phyloP scores from a whole-genome alignment of 331 rosid species.

The Erythrophleum ivorense region DNA sequence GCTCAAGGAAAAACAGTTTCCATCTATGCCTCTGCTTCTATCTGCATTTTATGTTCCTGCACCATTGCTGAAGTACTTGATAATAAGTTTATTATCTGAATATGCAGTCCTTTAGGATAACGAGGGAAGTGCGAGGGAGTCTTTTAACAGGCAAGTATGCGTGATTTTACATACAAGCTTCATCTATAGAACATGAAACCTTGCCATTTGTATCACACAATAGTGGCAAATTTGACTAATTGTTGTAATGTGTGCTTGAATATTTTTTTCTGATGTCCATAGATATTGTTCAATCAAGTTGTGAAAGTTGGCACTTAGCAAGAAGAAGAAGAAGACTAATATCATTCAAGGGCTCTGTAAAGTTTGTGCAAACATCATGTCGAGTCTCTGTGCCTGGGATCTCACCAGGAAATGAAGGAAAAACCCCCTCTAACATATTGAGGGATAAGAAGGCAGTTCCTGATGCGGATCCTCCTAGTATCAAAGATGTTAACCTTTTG shows the following conservation, averaged over 20 bases:
- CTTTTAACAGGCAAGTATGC: constrained; percentile 65
- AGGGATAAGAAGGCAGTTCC: constrained; percentile 75
- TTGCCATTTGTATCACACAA: background rate
- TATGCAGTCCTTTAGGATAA: constrained; percentile 54
- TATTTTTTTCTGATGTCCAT: constrained; percentile 10
- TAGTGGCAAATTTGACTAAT: constrained; percentile 11
- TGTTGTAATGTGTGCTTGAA: background rate
- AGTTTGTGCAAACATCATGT: constrained; percentile 59
- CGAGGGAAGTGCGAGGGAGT: constrained; percentile 45
- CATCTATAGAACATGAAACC: background rate
- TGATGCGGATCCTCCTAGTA: constrained; percentile 86
- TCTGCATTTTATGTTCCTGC: background rate
- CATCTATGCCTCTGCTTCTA: background rate
- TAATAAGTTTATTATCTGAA: constrained; percentile 7
- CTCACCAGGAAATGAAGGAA: constrained; percentile 44
- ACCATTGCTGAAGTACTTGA: constrained; percentile 13
- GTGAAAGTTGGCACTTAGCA: constrained; percentile 43
- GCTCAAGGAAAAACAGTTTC: background rate
- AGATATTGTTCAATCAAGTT: constrained; percentile 51
- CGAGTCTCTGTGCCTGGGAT: constrained; percentile 60
- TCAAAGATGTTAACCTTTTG: constrained; percentile 63
- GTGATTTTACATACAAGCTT: constrained; percentile 6
- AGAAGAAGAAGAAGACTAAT: constrained; percentile 45
- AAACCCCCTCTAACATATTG: constrained; percentile 39
- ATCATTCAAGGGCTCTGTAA: constrained; percentile 47